Base-by-base conservation (phyloP, 2,329 filamentous ascomycete species). In the Capronia coronata region DNA sequence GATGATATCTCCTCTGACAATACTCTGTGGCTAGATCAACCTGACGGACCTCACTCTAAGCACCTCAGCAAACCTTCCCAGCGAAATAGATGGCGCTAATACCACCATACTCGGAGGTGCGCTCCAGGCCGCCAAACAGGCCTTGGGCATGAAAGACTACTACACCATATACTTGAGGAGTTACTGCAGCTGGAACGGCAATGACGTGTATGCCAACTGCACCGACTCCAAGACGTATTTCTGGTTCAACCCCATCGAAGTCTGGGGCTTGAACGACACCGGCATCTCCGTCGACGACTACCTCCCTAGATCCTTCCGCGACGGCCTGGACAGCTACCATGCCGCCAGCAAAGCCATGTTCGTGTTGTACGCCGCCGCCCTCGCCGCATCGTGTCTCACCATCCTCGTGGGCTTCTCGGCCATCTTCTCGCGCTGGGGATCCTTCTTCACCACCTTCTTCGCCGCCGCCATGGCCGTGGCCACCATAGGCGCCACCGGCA, bases 131-230 rank as follows among this genome's bases (percentile, higher is more conserved):
- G 64, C 70, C 7, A 59, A 71, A 52, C 52, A 64, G 13, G 57
- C 67, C 37, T 74, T 87, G 37, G 74, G 78, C 47, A 77, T 95
- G 51, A 79, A 77, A 62, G 81, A 91, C 64, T 75, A 82, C 63
- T 97, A 96, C 77, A 78, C 86, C 54, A 75, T 97, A 64, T 80
- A 79, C 64, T 76, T 97, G 30, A 94, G 87, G 86, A 86, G 85
- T 65, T 95, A 89, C 77, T 97, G 93, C 78, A 72, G 74, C 49
- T 80, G 77, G 46, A 69, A 75, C 43, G 67, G 74, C 58, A 73
- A 74, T 55, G 73, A 75, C 56, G 72, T 65, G 42, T 75, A 73
- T 58, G 70, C 68, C 37, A 69, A 76, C 60, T 97, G 91, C 78
- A 83, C 82, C 46, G 74, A 81, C 59, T 76, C 82, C 47, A 72